phyloP scores from a whole-genome alignment of 2,329 filamentous ascomycete species.

The Neobulgaria alba region DNA sequence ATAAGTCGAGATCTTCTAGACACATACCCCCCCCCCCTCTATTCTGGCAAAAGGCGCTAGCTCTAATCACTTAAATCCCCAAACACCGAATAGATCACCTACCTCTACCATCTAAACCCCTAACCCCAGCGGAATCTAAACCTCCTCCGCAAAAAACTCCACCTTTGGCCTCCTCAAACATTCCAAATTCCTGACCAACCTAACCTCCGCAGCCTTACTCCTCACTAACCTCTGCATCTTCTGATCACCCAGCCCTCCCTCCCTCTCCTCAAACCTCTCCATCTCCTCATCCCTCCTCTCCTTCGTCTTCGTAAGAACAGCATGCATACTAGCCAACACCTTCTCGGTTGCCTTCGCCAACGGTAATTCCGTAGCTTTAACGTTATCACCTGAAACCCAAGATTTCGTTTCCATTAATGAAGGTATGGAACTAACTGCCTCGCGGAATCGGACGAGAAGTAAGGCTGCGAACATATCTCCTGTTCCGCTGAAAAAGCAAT shows the following conservation, averaged over 20 bases:
- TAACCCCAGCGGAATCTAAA: too few relatives aligned
- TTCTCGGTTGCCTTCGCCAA: constrained; percentile 77
- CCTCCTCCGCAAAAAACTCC: constrained; percentile 49
- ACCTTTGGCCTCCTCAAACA: constrained; percentile 59
- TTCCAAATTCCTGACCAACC: constrained; percentile 66
- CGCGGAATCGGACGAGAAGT: constrained; percentile 76
- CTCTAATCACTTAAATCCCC: too few relatives aligned
- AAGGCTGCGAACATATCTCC: constrained; percentile 98
- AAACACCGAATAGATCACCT: too few relatives aligned
- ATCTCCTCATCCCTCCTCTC: constrained; percentile 59
- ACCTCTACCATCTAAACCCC: too few relatives aligned
- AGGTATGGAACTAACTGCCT: constrained; percentile 53
- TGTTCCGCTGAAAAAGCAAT: constrained; percentile 92
- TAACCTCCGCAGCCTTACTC: constrained; percentile 83
- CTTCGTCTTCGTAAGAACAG: constrained; percentile 62
- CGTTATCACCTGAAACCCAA: constrained; percentile 72
- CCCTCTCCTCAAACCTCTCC: constrained; percentile 39
- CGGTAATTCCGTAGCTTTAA: constrained; percentile 63
- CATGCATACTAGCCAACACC: constrained; percentile 88
- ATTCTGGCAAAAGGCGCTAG: too few relatives aligned
- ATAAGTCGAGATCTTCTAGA: too few relatives aligned
- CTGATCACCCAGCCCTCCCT: constrained; percentile 32
- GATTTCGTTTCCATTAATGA: constrained; percentile 45
- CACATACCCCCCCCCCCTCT: too few relatives aligned
- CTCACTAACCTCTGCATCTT: constrained; percentile 28